phyloP scores from a whole-genome alignment of 352 stramenopile genomes.

The Globisporangium perplexum region DNA sequence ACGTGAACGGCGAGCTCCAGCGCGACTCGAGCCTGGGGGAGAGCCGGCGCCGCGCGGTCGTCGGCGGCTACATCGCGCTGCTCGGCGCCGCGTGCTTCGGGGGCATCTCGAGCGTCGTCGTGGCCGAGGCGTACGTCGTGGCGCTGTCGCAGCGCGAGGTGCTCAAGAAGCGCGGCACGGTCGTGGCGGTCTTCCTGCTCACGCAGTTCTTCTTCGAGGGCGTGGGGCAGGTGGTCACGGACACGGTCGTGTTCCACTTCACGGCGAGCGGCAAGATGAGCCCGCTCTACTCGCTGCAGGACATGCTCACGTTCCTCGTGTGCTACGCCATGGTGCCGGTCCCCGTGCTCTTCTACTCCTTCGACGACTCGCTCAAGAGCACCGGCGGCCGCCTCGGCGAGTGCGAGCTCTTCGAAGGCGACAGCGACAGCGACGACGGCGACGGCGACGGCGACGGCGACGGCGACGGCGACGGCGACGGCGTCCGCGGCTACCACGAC shows the following conservation, averaged over 20 bases:
- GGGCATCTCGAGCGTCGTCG: conserved; percentile 30
- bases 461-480: conserved; percentile 11
- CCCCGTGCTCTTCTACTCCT: conserved; percentile 24
- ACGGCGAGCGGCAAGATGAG: conserved; percentile 10
- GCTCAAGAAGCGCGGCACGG: conserved; percentile 22
- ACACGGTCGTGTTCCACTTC: conserved; percentile 27
- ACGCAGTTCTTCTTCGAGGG: conserved; percentile 28
- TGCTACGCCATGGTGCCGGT: conserved; percentile 39
- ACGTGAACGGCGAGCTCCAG: conserved; percentile 16
- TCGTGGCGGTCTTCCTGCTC: conserved; percentile 26
- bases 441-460: too few relatives aligned
- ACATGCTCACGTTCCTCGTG: conserved; percentile 26
- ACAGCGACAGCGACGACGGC: too few relatives aligned
- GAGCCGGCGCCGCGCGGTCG: conserved; percentile 15
- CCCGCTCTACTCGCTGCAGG: conserved; percentile 20
- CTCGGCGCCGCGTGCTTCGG: conserved; percentile 37
- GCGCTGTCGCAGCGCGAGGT: conserved; percentile 30
- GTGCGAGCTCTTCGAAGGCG: conserved; percentile 17
- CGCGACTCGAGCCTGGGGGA: conserved; percentile 14
- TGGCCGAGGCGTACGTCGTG: conserved; percentile 38
- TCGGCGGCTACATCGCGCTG: conserved; percentile 29
- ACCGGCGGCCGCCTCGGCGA: conserved; percentile 19
- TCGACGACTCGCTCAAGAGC: conserved; percentile 31
- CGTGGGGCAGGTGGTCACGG: conserved; percentile 23
- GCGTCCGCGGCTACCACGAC: background rate